Percentiles rank a stretch among this genome's conserved stretches.
These are phyloP conservation scores for Leccinum barrowsii DNA, from an alignment of 768 basidiomycete species.

Conservation along the genomic window DNA sequence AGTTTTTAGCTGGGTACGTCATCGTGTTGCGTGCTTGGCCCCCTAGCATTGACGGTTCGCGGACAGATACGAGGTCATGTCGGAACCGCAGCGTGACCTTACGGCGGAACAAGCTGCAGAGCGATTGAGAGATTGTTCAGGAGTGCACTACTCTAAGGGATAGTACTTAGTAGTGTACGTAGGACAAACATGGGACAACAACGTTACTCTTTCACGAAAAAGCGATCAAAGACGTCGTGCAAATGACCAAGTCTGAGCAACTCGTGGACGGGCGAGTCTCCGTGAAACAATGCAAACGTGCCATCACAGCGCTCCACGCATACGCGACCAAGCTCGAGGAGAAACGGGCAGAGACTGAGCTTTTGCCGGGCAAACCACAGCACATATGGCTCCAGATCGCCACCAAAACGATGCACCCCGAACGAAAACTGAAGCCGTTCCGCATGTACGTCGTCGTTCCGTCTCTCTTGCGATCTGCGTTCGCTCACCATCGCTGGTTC, in stretches of 20 bases:
- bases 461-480: background rate
- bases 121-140: conserved; percentile 50
- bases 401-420: conserved; percentile 76
- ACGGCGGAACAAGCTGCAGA: conserved; percentile 85
- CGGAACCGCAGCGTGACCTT: conserved; percentile 85
- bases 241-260: conserved; percentile 47
- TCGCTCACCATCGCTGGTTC: background rate
- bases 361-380: conserved; percentile 76
- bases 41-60: background rate
- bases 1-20: conserved; percentile 85
- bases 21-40: conserved; percentile 18
- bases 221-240: background rate
- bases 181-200: conserved; percentile 20
- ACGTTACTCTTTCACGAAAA: background rate
- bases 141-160: conserved; percentile 52
- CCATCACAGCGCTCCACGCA: conserved; percentile 72
- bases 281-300: conserved; percentile 66
- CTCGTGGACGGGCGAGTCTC: conserved; percentile 74
- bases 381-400: conserved; percentile 86
- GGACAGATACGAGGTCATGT: conserved; percentile 82
- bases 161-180: background rate
- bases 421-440: conserved; percentile 73
- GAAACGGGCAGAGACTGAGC: conserved; percentile 67
- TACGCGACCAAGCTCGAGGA: conserved; percentile 64
- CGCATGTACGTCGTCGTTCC: conserved; percentile 62